These are phyloP conservation scores for Talaromyces borbonicus DNA, from an alignment of 495 filamentous ascomycete species.

Conservation along the genomic window DNA sequence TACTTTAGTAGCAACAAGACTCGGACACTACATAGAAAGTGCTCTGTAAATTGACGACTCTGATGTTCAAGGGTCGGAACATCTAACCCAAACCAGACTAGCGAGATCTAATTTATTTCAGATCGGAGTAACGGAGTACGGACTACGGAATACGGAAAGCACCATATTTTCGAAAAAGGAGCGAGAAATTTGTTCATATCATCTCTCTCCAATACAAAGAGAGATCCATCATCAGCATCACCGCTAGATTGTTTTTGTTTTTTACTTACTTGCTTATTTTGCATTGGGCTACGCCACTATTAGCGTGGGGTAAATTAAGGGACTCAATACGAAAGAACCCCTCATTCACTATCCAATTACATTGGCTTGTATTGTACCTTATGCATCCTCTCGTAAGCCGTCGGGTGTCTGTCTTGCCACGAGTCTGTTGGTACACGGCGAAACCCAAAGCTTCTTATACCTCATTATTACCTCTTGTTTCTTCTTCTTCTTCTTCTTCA, in stretches of 20 bases:
- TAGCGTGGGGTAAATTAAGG: neutral
- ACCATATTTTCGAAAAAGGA: too few species aligned
- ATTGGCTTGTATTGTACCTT: neutral
- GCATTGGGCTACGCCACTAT: too few species aligned
- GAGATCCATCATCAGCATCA: neutral
- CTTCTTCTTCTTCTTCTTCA: neutral
- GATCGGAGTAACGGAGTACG: too few species aligned
- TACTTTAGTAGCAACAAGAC: too few species aligned
- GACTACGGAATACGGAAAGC: too few species aligned
- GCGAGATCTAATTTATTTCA: too few species aligned
- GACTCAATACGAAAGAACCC: constrained; percentile 2
- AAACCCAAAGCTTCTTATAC: constrained; percentile 2
- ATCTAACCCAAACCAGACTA: neutral
- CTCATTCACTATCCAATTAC: too few species aligned
- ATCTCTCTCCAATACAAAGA: too few species aligned
- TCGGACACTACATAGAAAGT: too few species aligned
- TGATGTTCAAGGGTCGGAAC: too few species aligned
- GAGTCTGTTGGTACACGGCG: constrained; percentile 4
- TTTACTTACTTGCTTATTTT: neutral
- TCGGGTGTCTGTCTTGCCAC: constrained; percentile 2
- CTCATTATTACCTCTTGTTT: neutral
- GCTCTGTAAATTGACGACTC: too few species aligned
- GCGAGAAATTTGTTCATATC: too few species aligned
- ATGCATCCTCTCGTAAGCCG: constrained; percentile 5
- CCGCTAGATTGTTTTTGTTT: neutral